Evolutionary conservation across 2,329 filamentous ascomycete species (phyloP).

Genomic region (Fusarium fracticaudum): DNA sequence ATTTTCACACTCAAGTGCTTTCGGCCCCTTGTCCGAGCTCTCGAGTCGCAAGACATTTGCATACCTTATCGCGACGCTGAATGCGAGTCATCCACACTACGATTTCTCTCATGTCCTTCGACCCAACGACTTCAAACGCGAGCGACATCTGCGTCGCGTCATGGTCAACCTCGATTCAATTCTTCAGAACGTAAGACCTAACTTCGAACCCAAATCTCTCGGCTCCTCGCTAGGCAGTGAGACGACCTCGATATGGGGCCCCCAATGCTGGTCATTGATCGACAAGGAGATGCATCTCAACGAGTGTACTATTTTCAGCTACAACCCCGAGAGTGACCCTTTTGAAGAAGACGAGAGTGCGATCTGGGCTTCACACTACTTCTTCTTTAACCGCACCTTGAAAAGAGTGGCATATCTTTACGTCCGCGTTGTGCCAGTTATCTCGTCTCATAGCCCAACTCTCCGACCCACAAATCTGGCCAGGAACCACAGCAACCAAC

Average conservation of each 20-base stretch:
- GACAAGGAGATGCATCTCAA: slow-evolving; percentile 94
- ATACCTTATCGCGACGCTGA: slow-evolving; percentile 94
- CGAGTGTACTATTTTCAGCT: slow-evolving; percentile 90
- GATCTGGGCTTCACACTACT: slow-evolving; percentile 96
- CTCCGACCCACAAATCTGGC: slow-evolving; percentile 49
- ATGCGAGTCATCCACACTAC: slow-evolving; percentile 90
- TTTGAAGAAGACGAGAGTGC: slow-evolving; percentile 92
- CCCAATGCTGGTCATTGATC: slow-evolving; percentile 89
- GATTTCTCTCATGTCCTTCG: slow-evolving; percentile 94
- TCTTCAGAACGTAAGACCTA: slow-evolving; percentile 84
- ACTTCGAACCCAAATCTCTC: slow-evolving; percentile 57
- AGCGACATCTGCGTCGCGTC: slow-evolving; percentile 80
- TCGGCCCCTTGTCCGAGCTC: slow-evolving; percentile 88
- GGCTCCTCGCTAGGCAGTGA: slow-evolving; percentile 54
- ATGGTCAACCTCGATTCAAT: slow-evolving; percentile 91
- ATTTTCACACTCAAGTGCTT: slow-evolving; percentile 87
- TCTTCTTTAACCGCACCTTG: slow-evolving; percentile 93
- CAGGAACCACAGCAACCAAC: slow-evolving; percentile 40
- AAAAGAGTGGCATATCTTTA: slow-evolving; percentile 97
- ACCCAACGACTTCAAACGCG: slow-evolving; percentile 88
- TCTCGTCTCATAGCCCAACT: slow-evolving; percentile 69
- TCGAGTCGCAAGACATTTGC: slow-evolving; percentile 92
- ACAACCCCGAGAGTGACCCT: slow-evolving; percentile 87
- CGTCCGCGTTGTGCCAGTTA: slow-evolving; percentile 84
- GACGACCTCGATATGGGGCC: slow-evolving; percentile 78